These are phyloP conservation scores for Penicillium capsulatum DNA, from an alignment of 2,329 filamentous ascomycete genomes.

Conservation along the genomic window DNA sequence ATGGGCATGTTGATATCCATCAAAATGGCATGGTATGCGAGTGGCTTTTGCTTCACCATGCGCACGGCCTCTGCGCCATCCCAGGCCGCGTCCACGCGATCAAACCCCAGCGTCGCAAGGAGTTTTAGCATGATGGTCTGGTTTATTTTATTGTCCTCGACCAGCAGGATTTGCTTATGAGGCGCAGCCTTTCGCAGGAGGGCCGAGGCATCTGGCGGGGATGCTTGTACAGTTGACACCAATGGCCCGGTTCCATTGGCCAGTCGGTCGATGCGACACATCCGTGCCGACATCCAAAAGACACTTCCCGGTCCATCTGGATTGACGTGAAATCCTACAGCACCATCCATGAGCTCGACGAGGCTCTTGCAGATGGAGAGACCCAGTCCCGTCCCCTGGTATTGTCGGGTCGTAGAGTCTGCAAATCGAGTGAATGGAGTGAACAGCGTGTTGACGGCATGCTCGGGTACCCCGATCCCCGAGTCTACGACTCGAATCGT, in stretches of 20 bases:
- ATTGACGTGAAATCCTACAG: constrained; percentile 47
- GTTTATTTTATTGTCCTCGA: constrained; percentile 44
- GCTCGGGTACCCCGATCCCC: constrained; percentile 51
- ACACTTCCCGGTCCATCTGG: constrained; percentile 47
- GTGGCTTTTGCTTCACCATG: constrained; percentile 40
- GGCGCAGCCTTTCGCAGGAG: constrained; percentile 39
- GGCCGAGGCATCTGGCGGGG: constrained; percentile 17
- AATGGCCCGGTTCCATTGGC: constrained; percentile 27
- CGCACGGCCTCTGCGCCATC: constrained; percentile 45
- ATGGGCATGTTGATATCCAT: constrained; percentile 50
- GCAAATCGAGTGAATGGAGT: constrained; percentile 56
- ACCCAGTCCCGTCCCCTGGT: constrained; percentile 55
- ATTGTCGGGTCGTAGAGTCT: constrained; percentile 50
- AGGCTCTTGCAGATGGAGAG: constrained; percentile 56
- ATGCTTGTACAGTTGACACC: constrained; percentile 11
- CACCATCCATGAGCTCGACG: constrained; percentile 54
- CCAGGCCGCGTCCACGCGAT: constrained; percentile 41
- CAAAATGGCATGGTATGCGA: constrained; percentile 43
- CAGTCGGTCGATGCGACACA: constrained; percentile 37
- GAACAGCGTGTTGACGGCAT: constrained; percentile 48
- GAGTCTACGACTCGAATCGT: constrained; percentile 52
- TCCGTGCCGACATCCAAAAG: constrained; percentile 51
- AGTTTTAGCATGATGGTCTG: constrained; percentile 42
- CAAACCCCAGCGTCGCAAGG: constrained; percentile 40
- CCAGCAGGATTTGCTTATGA: constrained; percentile 40